phyloP scores from a whole-genome alignment of 129 eudicot species.

The Logfia minima region DNA sequence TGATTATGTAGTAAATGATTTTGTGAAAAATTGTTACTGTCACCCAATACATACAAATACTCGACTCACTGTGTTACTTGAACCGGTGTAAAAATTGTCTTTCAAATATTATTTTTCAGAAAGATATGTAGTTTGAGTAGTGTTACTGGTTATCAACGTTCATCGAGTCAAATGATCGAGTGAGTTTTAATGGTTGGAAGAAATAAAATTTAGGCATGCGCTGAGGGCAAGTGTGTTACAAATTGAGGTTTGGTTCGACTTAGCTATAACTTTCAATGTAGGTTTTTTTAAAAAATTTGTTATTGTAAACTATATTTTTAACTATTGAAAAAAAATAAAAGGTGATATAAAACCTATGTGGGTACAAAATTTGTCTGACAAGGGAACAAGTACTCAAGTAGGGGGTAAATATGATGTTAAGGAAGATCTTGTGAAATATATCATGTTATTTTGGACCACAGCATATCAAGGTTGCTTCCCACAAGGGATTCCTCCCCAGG shows the following conservation, averaged over 20 bases:
- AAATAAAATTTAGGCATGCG: neutral
- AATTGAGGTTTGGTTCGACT: neutral
- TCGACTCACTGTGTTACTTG: no score
- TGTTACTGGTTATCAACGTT: no score
- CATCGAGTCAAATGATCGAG: neutral
- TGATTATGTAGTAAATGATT: no score
- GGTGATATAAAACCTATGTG: neutral
- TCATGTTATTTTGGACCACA: constrained; percentile 32
- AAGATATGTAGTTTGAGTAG: no score
- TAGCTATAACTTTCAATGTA: neutral
- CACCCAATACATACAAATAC: no score
- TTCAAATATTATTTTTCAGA: no score
- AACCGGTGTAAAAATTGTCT: no score
- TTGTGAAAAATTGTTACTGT: no score
- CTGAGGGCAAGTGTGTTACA: neutral
- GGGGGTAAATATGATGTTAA: constrained; percentile 33
- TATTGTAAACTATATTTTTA: neutral
- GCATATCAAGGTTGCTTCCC: constrained; percentile 39
- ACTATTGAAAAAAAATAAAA: neutral
- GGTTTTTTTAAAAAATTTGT: neutral
- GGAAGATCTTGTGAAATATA: constrained; percentile 42
- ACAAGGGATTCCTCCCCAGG: constrained; percentile 31
- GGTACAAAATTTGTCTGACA: constrained; percentile 36
- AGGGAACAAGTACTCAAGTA: constrained; percentile 25
- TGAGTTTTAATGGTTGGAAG: neutral